Conservation (phyloP, 202 grass and related monocot genomes). For the Zizania palustris region DNA sequence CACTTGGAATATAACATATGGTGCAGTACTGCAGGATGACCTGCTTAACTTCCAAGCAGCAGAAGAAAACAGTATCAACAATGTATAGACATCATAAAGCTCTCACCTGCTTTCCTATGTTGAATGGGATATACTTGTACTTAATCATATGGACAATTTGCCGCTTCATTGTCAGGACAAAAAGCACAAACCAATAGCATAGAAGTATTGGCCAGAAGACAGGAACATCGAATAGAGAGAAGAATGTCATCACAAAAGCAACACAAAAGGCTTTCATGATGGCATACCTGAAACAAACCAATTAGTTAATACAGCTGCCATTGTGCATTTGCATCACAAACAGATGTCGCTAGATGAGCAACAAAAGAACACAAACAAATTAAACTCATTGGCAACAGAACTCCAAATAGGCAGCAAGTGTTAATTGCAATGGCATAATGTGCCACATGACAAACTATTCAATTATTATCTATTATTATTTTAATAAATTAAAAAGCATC, state of each 20-base stretch:
- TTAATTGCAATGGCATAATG: neutral
- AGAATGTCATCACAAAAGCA: conserved; percentile 95
- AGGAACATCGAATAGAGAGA: conserved; percentile 83
- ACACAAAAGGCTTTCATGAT: conserved; percentile 81
- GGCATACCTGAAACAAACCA: conserved; percentile 66
- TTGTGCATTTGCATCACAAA: neutral
- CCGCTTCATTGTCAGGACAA: conserved; percentile 84
- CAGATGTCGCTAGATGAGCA: neutral
- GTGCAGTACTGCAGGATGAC: neutral
- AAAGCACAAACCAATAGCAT: conserved; percentile 82
- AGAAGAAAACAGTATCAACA: conserved; percentile 1
- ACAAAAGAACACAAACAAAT: neutral
- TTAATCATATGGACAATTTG: conserved; percentile 91
- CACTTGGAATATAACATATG: conserved; percentile 7
- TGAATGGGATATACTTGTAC: conserved; percentile 86
- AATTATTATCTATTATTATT: neutral
- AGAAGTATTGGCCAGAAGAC: conserved; percentile 94
- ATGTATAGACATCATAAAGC: neutral
- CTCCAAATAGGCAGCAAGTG: neutral
- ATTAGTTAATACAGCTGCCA: neutral
- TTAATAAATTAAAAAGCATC: neutral
- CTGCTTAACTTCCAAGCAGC: neutral
- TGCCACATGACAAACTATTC: neutral
- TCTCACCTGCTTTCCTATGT: conserved; percentile 79
- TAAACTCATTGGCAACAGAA: conserved; percentile 13